A percentile compares a stretch with the other conserved stretches of the same genome.
phyloP scores from a whole-genome alignment of 2,329 filamentous ascomycete genomes.

The Calonectria naviculata region DNA sequence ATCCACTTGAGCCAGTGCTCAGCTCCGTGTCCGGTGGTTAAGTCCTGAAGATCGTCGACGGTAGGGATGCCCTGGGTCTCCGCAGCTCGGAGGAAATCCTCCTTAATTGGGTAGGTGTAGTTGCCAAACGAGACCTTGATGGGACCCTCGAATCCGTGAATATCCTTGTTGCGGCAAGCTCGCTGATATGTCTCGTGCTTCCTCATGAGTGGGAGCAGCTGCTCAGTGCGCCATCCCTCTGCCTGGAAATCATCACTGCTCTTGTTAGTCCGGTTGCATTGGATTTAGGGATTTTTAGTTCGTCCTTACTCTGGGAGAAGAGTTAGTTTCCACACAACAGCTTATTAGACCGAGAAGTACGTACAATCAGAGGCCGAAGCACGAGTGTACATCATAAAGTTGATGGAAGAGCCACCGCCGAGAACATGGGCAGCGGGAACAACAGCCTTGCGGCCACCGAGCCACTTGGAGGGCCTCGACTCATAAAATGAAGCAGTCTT shows the following conservation, averaged over 20 bases:
- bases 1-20: conserved; percentile 92
- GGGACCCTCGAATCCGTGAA: conserved; percentile 82
- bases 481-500: conserved; percentile 87
- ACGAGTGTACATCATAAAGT: conserved; percentile 72
- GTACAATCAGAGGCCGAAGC: conserved; percentile 40
- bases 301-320: not conserved
- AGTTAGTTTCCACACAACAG: not conserved
- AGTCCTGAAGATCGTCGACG: conserved; percentile 81
- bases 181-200: conserved; percentile 85
- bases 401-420: conserved; percentile 79
- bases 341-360: not conserved
- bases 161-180: conserved; percentile 69
- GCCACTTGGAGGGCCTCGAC: conserved; percentile 78
- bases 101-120: conserved; percentile 84
- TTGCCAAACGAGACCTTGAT: conserved; percentile 88
- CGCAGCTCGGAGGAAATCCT: conserved; percentile 79
- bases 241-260: conserved; percentile 79
- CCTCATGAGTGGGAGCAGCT: conserved; percentile 80
- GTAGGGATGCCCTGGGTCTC: conserved; percentile 79
- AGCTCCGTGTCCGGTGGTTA: conserved; percentile 75
- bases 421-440: conserved; percentile 81
- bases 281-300: conserved; percentile 48
- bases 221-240: conserved; percentile 82
- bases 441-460: conserved; percentile 76
- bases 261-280: conserved; percentile 41